phyloP scores from a whole-genome alignment of 169 alveolate species.

The Eimeria praecox region DNA sequence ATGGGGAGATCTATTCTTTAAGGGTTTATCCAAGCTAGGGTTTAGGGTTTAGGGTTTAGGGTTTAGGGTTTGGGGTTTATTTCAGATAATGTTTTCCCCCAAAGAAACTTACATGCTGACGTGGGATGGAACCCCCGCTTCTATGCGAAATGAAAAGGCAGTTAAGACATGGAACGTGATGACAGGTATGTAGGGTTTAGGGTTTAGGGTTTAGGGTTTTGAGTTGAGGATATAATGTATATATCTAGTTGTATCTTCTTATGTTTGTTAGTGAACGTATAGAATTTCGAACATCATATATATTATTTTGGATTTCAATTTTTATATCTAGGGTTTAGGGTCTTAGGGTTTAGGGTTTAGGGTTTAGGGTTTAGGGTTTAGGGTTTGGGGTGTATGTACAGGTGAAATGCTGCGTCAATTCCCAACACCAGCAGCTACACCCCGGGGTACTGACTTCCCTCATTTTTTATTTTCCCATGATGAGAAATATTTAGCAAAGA shows the following conservation, averaged over 20 bases:
- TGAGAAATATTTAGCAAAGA: slow-evolving; percentile 92
- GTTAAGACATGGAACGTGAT: slow-evolving; percentile 93
- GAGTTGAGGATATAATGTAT: neutral
- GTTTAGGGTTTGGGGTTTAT: neutral
- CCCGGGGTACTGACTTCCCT: slow-evolving; percentile 89
- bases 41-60: slow-evolving; percentile 37
- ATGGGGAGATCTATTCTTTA: no score
- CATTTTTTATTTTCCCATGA: slow-evolving; percentile 92
- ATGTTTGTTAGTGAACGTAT: no score
- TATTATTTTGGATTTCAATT: neutral
- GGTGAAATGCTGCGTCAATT: slow-evolving; percentile 80
- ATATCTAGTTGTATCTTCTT: no score
- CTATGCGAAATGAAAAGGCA: slow-evolving; percentile 91
- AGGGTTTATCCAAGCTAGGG: neutral
- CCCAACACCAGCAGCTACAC: slow-evolving; percentile 87
- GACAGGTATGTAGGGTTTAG: slow-evolving; percentile 88
- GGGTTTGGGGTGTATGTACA: slow-evolving; percentile 45
- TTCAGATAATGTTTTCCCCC: slow-evolving; percentile 89
- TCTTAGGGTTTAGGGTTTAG: slow-evolving; percentile 15
- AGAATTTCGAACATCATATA: no score
- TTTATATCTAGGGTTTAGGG: neutral
- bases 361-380: slow-evolving; percentile 36
- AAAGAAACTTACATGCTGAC: slow-evolving; percentile 93
- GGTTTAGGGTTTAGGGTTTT: slow-evolving; percentile 35
- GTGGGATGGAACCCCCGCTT: slow-evolving; percentile 94